Evolutionary conservation across 768 basidiomycete species (phyloP).

Genomic region (Lactarius sp.): DNA sequence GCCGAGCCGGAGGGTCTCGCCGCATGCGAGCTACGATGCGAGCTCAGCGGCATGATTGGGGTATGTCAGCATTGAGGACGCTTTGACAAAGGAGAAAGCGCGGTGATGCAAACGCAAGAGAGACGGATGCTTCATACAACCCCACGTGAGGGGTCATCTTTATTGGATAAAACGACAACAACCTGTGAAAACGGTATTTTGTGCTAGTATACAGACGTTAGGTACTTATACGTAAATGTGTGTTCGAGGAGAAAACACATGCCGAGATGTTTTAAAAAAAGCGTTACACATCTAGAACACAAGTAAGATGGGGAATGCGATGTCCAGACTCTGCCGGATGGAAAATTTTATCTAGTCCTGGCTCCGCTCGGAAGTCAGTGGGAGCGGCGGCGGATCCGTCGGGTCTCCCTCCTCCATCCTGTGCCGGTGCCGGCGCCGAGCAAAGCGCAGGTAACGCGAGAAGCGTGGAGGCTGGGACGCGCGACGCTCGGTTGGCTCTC

Average conservation of each 20-base stretch:
- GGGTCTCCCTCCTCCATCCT: conserved; percentile 28
- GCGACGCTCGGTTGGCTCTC: conserved; percentile 21
- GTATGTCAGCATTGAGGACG: too few species aligned
- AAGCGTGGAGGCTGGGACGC: conserved; percentile 30
- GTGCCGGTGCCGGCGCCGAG: conserved; percentile 29
- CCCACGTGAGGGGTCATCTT: too few species aligned
- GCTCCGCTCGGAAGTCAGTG: conserved; percentile 23
- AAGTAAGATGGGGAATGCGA: not conserved
- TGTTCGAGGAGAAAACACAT: not conserved
- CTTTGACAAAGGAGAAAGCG: too few species aligned
- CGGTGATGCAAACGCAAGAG: too few species aligned
- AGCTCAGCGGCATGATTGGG: too few species aligned
- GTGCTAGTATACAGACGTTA: not conserved
- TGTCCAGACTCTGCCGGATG: not conserved
- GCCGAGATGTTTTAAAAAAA: not conserved
- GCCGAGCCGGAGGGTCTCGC: too few species aligned
- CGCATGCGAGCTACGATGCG: too few species aligned
- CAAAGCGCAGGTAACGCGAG: conserved; percentile 34
- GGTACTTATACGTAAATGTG: not conserved
- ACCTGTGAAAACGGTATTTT: not conserved
- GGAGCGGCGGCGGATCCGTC: conserved; percentile 28
- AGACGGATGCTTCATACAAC: too few species aligned
- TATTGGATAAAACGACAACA: not conserved
- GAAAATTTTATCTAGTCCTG: not conserved
- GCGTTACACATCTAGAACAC: not conserved